Evolutionary conservation across 192 early-diverging fungal genomes (phyloP).

Genomic region (Entophlyctis luteolus): DNA sequence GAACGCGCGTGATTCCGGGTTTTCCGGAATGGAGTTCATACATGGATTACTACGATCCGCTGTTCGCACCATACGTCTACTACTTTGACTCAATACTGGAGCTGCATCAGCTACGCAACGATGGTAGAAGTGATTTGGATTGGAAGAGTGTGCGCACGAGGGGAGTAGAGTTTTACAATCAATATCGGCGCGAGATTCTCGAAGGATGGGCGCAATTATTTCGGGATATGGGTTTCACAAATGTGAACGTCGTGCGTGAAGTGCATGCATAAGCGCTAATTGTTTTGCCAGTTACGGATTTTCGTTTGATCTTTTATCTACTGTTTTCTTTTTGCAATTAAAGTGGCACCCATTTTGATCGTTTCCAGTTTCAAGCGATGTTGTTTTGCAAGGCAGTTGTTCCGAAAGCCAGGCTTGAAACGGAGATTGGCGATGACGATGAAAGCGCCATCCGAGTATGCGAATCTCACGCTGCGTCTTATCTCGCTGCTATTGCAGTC

Average conservation of each 20-base stretch:
- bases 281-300: too few species aligned
- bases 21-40: slow-evolving; percentile 2
- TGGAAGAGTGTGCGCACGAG: slow-evolving; percentile 3
- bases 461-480: too few species aligned
- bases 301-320: too few species aligned
- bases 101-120: neutral
- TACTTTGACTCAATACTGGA: neutral
- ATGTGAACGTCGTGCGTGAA: neutral
- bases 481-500: too few species aligned
- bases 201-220: slow-evolving; percentile 10
- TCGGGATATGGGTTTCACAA: slow-evolving; percentile 11
- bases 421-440: too few species aligned
- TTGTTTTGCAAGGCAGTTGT: too few species aligned
- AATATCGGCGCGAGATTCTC: slow-evolving; percentile 5
- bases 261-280: too few species aligned
- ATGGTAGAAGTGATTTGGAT: neutral
- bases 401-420: too few species aligned
- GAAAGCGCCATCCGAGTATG: too few species aligned
- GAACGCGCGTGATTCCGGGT: neutral
- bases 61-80: slow-evolving; percentile 16
- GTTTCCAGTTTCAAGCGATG: too few species aligned
- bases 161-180: slow-evolving; percentile 1
- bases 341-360: too few species aligned
- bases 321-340: too few species aligned
- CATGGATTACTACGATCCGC: slow-evolving; percentile 21